Percentiles rank a stretch among this genome's conserved stretches.
Conservation (phyloP, 1,139 yeast genomes). For the Pichia norvegensis region DNA sequence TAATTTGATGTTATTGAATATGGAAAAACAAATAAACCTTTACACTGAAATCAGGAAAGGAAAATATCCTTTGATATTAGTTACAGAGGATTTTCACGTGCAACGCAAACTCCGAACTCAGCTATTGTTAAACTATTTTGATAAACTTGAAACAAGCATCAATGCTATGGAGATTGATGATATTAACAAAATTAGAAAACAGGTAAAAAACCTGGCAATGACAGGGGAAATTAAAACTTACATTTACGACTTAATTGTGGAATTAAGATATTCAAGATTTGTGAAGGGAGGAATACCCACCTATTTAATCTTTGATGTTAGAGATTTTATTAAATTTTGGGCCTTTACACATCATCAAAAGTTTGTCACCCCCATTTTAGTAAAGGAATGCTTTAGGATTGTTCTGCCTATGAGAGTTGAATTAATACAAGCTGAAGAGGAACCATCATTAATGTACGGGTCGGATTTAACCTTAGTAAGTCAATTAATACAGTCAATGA, state of each 20-base stretch:
- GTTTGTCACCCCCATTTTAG: constrained; percentile 45
- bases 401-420: constrained; percentile 39
- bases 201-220: constrained; percentile 22
- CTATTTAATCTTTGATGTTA: constrained; percentile 35
- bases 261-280: constrained; percentile 43
- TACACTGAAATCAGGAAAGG: constrained; percentile 1
- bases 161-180: not conserved
- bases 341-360: constrained; percentile 34
- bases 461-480: constrained; percentile 38
- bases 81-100: constrained; percentile 1
- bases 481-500: constrained; percentile 37
- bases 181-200: constrained; percentile 1
- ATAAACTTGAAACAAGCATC: not conserved
- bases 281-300: constrained; percentile 45
- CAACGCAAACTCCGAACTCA: constrained; percentile 5
- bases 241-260: constrained; percentile 45
- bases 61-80: constrained; percentile 8
- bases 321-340: constrained; percentile 32
- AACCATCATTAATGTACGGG: constrained; percentile 46
- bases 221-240: constrained; percentile 42
- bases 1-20: not conserved
- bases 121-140: constrained; percentile 5
- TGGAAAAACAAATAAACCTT: constrained; percentile 1
- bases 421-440: constrained; percentile 34
- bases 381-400: constrained; percentile 40